A percentile compares a stretch with the other conserved stretches of the same genome.
phyloP scores from a whole-genome alignment of 768 basidiomycete genomes.

The Solioccasus polychromus region DNA sequence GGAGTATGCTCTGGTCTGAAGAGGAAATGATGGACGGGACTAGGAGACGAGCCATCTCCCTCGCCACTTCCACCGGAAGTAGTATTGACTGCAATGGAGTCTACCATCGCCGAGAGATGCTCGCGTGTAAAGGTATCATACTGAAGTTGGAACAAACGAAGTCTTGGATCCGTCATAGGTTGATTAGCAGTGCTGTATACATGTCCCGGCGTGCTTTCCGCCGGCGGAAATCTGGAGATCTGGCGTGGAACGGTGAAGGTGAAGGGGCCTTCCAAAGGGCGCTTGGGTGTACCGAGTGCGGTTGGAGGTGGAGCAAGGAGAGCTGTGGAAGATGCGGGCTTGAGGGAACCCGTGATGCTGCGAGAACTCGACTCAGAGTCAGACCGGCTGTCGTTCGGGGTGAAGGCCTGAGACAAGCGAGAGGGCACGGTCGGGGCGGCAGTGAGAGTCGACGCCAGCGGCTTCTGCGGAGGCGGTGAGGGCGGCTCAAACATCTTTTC shows the following conservation, averaged over 20 bases:
- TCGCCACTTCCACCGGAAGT: constrained; percentile 56
- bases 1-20: constrained; percentile 49
- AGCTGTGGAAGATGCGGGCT: constrained; percentile 9
- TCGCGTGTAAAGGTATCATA: constrained; percentile 97
- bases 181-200: constrained; percentile 20
- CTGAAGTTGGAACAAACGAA: constrained; percentile 87
- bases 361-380: constrained; percentile 19
- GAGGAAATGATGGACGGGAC: constrained; percentile 39
- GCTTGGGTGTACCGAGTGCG: constrained; percentile 40
- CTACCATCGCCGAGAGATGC: constrained; percentile 90
- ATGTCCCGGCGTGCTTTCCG: constrained; percentile 56
- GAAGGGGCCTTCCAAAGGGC: constrained; percentile 58
- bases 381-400: constrained; percentile 28
- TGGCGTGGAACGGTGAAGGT: constrained; percentile 68
- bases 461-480: constrained; percentile 56
- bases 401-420: constrained; percentile 37
- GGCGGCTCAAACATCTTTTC: constrained; percentile 95
- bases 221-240: constrained; percentile 43
- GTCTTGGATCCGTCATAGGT: constrained; percentile 64
- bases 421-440: constrained; percentile 34
- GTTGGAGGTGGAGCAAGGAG: constrained; percentile 6
- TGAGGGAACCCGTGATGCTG: constrained; percentile 6
- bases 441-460: constrained; percentile 19
- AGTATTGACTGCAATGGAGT: constrained; percentile 85
- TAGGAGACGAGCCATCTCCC: constrained; percentile 42